Conservation (phyloP, 192 early-diverging fungal genomes). For the Umbelopsis isabellina region DNA sequence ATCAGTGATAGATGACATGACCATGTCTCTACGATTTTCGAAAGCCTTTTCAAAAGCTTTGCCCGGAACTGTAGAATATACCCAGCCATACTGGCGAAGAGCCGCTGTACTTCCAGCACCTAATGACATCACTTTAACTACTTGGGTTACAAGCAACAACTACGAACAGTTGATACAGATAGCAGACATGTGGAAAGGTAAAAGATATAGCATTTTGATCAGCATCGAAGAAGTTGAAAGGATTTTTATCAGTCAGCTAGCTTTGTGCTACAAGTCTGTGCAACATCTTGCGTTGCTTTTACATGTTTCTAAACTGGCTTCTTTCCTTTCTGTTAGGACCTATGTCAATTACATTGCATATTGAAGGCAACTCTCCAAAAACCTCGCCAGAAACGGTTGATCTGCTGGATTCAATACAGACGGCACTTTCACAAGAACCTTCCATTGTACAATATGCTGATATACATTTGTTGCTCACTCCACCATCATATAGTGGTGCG, state of each 20-base stretch:
- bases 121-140: conserved; percentile 51
- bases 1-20: conserved; percentile 37
- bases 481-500: background rate
- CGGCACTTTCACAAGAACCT: background rate
- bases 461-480: conserved; percentile 6
- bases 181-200: conserved; percentile 57
- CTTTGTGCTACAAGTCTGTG: too few species aligned
- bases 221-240: too few species aligned
- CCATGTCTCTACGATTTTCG: conserved; percentile 36
- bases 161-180: conserved; percentile 48
- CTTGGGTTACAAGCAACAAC: conserved; percentile 49
- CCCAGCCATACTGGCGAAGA: conserved; percentile 40
- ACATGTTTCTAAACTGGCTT: background rate
- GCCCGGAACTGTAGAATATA: conserved; percentile 27
- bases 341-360: conserved; percentile 55
- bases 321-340: conserved; percentile 41
- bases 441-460: conserved; percentile 21
- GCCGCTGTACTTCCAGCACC: conserved; percentile 34
- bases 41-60: conserved; percentile 40
- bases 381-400: conserved; percentile 8
- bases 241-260: too few species aligned
- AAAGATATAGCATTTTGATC: background rate
- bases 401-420: conserved; percentile 6
- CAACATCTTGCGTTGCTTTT: too few species aligned
- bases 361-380: background rate